phyloP scores from a whole-genome alignment of 352 stramenopile genomes.

The Pythium chondricola region DNA sequence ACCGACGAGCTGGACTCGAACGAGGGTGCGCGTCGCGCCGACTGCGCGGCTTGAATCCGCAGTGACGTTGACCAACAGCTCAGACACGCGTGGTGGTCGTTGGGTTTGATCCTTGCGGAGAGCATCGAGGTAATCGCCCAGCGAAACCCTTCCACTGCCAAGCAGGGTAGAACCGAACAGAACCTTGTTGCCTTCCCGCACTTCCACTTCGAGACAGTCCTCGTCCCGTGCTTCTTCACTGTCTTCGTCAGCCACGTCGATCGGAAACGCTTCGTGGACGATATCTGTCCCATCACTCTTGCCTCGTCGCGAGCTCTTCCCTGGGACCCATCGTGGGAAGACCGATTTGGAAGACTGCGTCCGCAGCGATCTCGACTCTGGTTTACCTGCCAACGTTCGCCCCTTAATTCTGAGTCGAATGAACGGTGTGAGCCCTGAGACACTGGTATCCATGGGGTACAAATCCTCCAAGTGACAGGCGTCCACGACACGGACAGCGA shows the following conservation, averaged over 20 bases:
- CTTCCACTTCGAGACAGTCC: slow-evolving; percentile 31
- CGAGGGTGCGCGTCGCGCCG: slow-evolving; percentile 3
- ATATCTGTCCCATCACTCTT: not conserved
- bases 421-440: slow-evolving; percentile 9
- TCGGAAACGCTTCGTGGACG: not conserved
- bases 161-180: slow-evolving; percentile 69
- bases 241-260: slow-evolving; percentile 1
- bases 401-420: slow-evolving; percentile 12
- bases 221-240: not conserved
- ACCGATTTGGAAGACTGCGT: slow-evolving; percentile 29
- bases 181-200: slow-evolving; percentile 63
- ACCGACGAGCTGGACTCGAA: slow-evolving; percentile 12
- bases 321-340: slow-evolving; percentile 60
- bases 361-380: slow-evolving; percentile 6
- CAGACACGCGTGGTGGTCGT: slow-evolving; percentile 7
- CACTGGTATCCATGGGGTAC: slow-evolving; percentile 14
- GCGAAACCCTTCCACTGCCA: slow-evolving; percentile 29
- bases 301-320: slow-evolving; percentile 27
- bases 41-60: not conserved
- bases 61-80: slow-evolving; percentile 11
- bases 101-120: not conserved
- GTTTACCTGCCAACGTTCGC: not conserved
- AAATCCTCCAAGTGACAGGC: slow-evolving; percentile 19
- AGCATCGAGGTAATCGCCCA: not conserved
- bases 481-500: slow-evolving; percentile 16